Conservation (phyloP, 495 filamentous ascomycete species). For the Penicillium argentinense region DNA sequence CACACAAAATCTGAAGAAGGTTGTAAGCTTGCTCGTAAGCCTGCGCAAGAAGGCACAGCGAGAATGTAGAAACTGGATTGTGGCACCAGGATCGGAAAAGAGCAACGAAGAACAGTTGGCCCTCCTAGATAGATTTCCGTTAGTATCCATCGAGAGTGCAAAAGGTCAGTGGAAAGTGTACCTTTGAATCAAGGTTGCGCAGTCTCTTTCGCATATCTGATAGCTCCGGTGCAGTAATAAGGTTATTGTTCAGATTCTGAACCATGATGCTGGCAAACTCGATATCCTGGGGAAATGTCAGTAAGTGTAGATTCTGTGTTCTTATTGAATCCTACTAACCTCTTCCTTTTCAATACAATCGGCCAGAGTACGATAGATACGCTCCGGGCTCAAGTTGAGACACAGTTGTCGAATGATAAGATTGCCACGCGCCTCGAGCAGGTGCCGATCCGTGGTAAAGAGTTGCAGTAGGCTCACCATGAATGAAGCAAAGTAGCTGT, state of each 20-base stretch:
- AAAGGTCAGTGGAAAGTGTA: slow-evolving; percentile 27
- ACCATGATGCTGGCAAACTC: slow-evolving; percentile 99
- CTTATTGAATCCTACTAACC: slow-evolving; percentile 28
- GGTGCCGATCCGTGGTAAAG: slow-evolving; percentile 87
- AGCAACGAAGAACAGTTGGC: slow-evolving; percentile 91
- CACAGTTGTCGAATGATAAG: slow-evolving; percentile 95
- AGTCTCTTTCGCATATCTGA: slow-evolving; percentile 87
- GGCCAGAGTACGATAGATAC: slow-evolving; percentile 93
- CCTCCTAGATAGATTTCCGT: slow-evolving; percentile 62
- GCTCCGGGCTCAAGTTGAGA: slow-evolving; percentile 85
- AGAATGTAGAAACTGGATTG: slow-evolving; percentile 97
- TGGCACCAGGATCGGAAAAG: slow-evolving; percentile 98
- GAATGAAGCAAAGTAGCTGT: slow-evolving; percentile 95
- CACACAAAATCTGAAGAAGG: slow-evolving; percentile 91
- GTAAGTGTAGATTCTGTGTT: not conserved
- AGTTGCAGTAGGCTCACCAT: slow-evolving; percentile 96
- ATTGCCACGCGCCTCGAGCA: slow-evolving; percentile 91
- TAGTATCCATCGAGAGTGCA: not conserved
- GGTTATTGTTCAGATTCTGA: slow-evolving; percentile 97
- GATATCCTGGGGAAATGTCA: slow-evolving; percentile 60
- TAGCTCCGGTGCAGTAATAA: slow-evolving; percentile 95
- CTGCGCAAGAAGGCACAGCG: slow-evolving; percentile 91
- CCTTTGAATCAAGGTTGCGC: slow-evolving; percentile 84
- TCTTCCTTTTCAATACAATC: slow-evolving; percentile 98
- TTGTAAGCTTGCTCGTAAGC: slow-evolving; percentile 99